phyloP scores from a whole-genome alignment of 768 basidiomycete species.

The Termitomyces sp. region DNA sequence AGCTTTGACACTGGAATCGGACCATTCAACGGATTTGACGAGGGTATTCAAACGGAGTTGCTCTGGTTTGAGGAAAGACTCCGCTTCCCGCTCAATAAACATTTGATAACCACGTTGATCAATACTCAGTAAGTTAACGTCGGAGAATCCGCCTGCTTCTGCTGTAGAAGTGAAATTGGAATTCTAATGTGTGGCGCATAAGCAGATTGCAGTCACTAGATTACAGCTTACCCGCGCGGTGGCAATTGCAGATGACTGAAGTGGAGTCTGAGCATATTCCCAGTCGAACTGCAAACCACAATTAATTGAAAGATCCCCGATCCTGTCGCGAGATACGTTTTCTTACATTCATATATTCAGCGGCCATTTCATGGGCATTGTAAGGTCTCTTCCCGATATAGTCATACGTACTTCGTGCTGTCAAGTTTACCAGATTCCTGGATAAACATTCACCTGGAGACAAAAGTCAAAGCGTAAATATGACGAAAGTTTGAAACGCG shows the following conservation, averaged over 20 bases:
- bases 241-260: neutral
- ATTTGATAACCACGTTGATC: neutral
- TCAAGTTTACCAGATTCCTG: neutral
- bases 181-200: neutral
- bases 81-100: neutral
- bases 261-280: neutral
- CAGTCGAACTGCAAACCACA: neutral
- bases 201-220: neutral
- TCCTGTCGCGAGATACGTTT: neutral
- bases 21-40: neutral
- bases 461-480: neutral
- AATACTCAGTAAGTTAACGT: neutral
- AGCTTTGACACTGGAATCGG: neutral
- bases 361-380: neutral
- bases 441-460: neutral
- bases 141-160: neutral
- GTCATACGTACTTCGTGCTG: neutral
- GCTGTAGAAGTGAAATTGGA: neutral
- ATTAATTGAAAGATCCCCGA: neutral
- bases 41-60: neutral
- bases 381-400: neutral
- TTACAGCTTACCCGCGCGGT: neutral
- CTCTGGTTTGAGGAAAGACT: neutral
- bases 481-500: neutral
- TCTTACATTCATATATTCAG: neutral